These are phyloP conservation scores for Mycena galopus DNA, from an alignment of 768 basidiomycete genomes.

Conservation along the genomic window DNA sequence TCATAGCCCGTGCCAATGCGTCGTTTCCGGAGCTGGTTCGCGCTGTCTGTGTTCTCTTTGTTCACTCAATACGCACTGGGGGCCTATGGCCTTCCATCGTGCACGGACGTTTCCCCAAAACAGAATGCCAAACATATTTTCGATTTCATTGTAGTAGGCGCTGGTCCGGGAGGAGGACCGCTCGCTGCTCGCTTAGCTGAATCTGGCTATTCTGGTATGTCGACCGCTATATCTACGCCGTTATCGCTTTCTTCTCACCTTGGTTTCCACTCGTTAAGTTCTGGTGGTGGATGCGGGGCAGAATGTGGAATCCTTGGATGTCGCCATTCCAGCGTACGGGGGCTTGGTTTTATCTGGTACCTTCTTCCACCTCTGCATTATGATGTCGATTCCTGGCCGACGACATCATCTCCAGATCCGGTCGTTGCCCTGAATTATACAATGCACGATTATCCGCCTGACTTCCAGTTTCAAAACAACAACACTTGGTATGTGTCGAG, in stretches of 20 bases:
- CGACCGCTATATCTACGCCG: not conserved
- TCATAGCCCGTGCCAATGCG: slow-evolving; percentile 9
- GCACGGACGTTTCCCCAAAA: slow-evolving; percentile 3
- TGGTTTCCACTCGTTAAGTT: slow-evolving; percentile 1
- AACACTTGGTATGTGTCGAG: slow-evolving; percentile 13
- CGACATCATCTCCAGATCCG: slow-evolving; percentile 18
- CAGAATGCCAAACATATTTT: slow-evolving; percentile 16
- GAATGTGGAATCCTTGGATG: slow-evolving; percentile 15
- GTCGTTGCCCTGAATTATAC: slow-evolving; percentile 20
- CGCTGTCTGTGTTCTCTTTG: slow-evolving; percentile 7
- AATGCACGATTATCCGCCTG: slow-evolving; percentile 20
- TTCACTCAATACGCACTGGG: slow-evolving; percentile 8
- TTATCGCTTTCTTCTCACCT: not conserved
- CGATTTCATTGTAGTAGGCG: slow-evolving; percentile 42
- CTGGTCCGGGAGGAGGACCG: slow-evolving; percentile 43
- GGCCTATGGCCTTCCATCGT: slow-evolving; percentile 19
- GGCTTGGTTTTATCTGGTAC: slow-evolving; percentile 7
- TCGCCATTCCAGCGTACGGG: slow-evolving; percentile 11
- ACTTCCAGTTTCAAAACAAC: slow-evolving; percentile 24
- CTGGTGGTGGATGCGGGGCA: slow-evolving; percentile 21
- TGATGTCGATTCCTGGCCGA: slow-evolving; percentile 3
- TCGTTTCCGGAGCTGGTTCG: slow-evolving; percentile 9
- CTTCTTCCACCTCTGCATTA: slow-evolving; percentile 1
- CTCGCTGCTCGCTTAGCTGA: slow-evolving; percentile 42
- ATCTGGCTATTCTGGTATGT: slow-evolving; percentile 39